Conservation (phyloP, 2,329 filamentous ascomycete species). For the Teratosphaeria viscida region DNA sequence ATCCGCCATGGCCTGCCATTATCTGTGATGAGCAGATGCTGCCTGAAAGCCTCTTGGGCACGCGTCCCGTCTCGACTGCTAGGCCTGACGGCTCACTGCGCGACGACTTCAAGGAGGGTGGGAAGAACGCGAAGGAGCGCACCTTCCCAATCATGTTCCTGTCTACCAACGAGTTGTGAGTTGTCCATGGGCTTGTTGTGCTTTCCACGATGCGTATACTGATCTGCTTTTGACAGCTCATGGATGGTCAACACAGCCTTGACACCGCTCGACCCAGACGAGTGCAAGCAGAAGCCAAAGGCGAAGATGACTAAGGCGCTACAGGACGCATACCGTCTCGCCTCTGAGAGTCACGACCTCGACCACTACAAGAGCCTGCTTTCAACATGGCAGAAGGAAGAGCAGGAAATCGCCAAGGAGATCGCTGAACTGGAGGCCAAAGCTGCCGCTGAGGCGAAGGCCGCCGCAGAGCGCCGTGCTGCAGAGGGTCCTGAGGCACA, state of each 20-base stretch:
- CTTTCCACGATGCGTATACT: conserved; percentile 1
- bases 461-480: conserved; percentile 28
- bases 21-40: conserved; percentile 93
- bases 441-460: conserved; percentile 29
- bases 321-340: conserved; percentile 67
- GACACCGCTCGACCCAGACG: conserved; percentile 62
- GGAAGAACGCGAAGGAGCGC: conserved; percentile 73
- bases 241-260: conserved; percentile 86
- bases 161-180: conserved; percentile 93
- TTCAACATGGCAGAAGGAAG: conserved; percentile 44
- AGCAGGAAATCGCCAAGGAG: conserved; percentile 26
- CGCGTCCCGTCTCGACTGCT: conserved; percentile 73
- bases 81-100: conserved; percentile 76
- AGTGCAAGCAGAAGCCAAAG: conserved; percentile 55
- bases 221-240: conserved; percentile 46
- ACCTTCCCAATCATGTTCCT: conserved; percentile 95
- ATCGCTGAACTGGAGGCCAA: conserved; percentile 31
- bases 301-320: conserved; percentile 71
- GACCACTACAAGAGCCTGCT: conserved; percentile 77
- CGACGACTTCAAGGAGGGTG: conserved; percentile 77
- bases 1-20: conserved; percentile 87
- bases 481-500: conserved; percentile 33
- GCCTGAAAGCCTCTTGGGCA: conserved; percentile 62
- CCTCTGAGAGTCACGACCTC: conserved; percentile 65
- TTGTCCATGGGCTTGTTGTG: conserved; percentile 17